Base-by-base conservation (phyloP, 176 grass and related monocot species). In the Oryza meridionalis region DNA sequence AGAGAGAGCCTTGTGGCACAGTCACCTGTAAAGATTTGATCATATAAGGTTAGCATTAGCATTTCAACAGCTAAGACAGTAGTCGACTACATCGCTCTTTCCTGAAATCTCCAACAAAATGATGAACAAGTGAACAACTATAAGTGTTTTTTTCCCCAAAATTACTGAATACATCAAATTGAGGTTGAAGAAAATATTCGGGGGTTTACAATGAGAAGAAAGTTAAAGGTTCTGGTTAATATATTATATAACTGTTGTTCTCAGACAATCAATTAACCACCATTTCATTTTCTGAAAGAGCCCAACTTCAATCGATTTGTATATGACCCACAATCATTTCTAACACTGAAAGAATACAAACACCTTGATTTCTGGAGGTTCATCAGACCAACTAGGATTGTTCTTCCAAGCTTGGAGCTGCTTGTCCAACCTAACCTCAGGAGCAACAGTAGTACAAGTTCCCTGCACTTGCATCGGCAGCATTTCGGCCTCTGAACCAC, bases 1-100 rank as follows among this genome's bases (percentile, higher is more conserved):
- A 95, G 72, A 98, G 96, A 76, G 93, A 98, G 16, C 87, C 96
- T 82, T 95, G 73, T 13, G 96, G 96, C 72, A 95, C 92, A 72
- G 77, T 90, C 29, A 95, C 92, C 96, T 98, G 51, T 77, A 88
- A 65, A 84, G 2, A 81, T 82, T 84, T 67, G 10, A 65, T 38
- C 17, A 17, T 29, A 26, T 40, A 79, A 70, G 17, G n/a, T 61
- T 16, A 76, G 86, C 17, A 26, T n/a, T 37, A 62, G 22, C 29
- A 82, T 33, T 27, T 42, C 22, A 69, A 76, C 59, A 65, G 24
- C 26, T 25, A 31, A 24, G n/a, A 74, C 75, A 65, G n/a, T 37
- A 69, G 12, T n/a, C 1, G 31, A 7, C 31, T 74, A 1, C 33
- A 83, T 17, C 0, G 29, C 10, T 51, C 29, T 53, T 17, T 55